A percentile compares a stretch with the other conserved stretches of the same genome.
phyloP scores from a whole-genome alignment of 1,284 basidiomycete species.

The Salmacisia buchloeana region DNA sequence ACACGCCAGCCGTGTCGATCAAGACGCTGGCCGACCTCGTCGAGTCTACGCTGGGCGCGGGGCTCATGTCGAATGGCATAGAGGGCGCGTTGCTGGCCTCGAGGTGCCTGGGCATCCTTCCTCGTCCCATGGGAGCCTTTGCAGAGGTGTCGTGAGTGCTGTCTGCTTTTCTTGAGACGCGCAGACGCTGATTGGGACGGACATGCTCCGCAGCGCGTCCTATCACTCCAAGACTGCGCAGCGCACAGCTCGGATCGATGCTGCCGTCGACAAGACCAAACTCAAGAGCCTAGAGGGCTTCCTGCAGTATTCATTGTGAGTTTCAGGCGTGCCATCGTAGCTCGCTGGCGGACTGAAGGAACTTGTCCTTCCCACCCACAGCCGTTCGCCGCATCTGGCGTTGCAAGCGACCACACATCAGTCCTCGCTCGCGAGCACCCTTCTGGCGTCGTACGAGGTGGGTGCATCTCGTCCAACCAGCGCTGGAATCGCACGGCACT shows the following conservation, averaged over 20 bases:
- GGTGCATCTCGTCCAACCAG: neutral
- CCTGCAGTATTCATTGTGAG: neutral
- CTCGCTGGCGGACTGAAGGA: neutral
- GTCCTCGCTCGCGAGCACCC: conserved; percentile 15
- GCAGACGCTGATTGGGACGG: conserved; percentile 15
- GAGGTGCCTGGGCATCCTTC: conserved; percentile 15
- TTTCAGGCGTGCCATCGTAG: too few species aligned
- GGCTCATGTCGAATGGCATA: conserved; percentile 7
- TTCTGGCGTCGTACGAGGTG: conserved; percentile 23
- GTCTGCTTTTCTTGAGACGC: neutral
- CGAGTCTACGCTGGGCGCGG: conserved; percentile 28
- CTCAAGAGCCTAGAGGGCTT: conserved; percentile 20
- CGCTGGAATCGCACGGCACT: neutral
- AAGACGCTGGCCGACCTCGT: conserved; percentile 30
- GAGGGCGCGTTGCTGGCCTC: conserved; percentile 11
- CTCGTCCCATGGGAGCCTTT: conserved; percentile 6
- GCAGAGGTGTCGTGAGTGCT: conserved; percentile 10
- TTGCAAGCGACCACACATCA: conserved; percentile 36
- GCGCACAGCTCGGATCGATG: too few species aligned
- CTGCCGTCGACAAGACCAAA: too few species aligned
- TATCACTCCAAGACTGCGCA: too few species aligned
- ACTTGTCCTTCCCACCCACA: neutral
- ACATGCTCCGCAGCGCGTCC: conserved; percentile 7
- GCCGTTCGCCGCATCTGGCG: conserved; percentile 27
- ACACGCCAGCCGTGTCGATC: conserved; percentile 8